phyloP scores from a whole-genome alignment of 768 basidiomycete genomes.

The Lentinula aciculospora region DNA sequence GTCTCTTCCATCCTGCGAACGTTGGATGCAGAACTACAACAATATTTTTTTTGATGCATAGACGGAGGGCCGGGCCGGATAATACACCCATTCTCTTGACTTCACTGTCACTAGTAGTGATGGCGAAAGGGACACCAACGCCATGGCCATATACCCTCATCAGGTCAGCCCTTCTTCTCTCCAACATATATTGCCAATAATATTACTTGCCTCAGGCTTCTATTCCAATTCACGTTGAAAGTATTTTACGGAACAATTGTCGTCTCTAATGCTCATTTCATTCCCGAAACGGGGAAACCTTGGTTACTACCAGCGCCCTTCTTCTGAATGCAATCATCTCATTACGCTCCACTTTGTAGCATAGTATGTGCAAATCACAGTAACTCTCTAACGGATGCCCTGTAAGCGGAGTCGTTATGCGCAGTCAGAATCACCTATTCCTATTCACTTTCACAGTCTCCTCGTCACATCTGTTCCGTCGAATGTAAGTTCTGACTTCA shows the following conservation, averaged over 20 bases:
- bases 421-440: not conserved
- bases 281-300: constrained; percentile 69
- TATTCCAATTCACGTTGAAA: constrained; percentile 81
- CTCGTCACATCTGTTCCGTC: constrained; percentile 71
- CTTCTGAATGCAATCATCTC: not conserved
- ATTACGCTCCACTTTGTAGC: constrained; percentile 29
- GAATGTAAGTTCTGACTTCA: constrained; percentile 34
- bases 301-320: constrained; percentile 34
- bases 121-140: constrained; percentile 34
- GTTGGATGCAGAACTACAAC: not conserved
- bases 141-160: constrained; percentile 67
- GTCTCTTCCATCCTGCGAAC: constrained; percentile 52
- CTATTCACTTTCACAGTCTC: constrained; percentile 36
- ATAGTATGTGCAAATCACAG: constrained; percentile 85
- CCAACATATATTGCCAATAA: not conserved
- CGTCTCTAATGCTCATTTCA: constrained; percentile 67
- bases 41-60: not conserved
- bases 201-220: constrained; percentile 31
- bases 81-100: no score
- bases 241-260: constrained; percentile 91
- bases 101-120: constrained; percentile 8
- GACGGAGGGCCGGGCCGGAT: not conserved
- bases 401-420: constrained; percentile 41
- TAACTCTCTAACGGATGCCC: constrained; percentile 81
- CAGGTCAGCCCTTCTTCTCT: constrained; percentile 34